Base-by-base conservation (phyloP, 139 green algal species). In the Marvania coccoides region DNA sequence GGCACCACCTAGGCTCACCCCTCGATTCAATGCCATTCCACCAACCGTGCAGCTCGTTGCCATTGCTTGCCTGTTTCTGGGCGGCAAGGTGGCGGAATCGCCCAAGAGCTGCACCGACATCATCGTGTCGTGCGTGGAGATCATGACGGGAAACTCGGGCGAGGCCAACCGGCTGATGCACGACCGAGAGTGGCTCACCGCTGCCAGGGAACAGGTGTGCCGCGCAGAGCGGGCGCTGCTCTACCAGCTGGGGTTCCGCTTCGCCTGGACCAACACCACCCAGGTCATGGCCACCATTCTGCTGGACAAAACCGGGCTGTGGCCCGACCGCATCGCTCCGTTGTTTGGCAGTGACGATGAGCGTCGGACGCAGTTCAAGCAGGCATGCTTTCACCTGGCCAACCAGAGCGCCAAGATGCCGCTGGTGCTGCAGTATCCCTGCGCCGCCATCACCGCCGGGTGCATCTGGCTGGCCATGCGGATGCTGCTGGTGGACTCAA, bases 1-100 rank as follows among this genome's bases (percentile, higher is more conserved):
- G 26, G 4, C 29, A 38, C 36, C 9, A 1, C 19, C 45, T 5
- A 15, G 2, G 12, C 65, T 8, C 8, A 1, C 26, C 37, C 37
- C n/a, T 39, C 26, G 12, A 47, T 4, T 19, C 28, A 14, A 35
- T 9, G 26, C 38, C 10, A 15, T 13, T 47, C 30, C 23, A 34
- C n/a, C n/a, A n/a, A n/a, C n/a, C 29, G 6, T 69, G 55, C 83
- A 95, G 89, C 15, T 90, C 14, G 71, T 97, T 3, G 83, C 84
- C 47, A 85, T 77, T 4, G 82, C 88, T 5, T 92, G 86, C 76
- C 74, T 97, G 40, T 94, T 91, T 74, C 78, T 97, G 38, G 91
- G 75, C 0, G 78, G 83, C 40, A 97, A 97, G 77, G 80, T 97
- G 54, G 78, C 90, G 66, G 89, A 96, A 70, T 78, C 36, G 10